Evolutionary conservation across 2,329 filamentous ascomycete species (phyloP).

Genomic region (Mollisiaceae sp.): DNA sequence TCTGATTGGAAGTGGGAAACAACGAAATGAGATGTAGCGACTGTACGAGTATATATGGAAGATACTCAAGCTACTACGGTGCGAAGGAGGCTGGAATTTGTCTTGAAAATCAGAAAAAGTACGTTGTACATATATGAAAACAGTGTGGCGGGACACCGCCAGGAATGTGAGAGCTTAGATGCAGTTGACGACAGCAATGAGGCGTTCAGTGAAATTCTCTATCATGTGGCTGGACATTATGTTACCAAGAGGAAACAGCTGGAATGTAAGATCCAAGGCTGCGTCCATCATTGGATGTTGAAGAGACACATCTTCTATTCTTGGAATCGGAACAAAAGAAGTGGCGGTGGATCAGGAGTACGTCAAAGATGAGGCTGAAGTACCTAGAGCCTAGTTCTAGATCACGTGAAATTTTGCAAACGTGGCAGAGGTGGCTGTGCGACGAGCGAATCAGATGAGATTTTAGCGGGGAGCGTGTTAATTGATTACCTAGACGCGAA

Average conservation of each 20-base stretch:
- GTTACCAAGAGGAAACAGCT: not conserved
- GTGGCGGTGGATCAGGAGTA: not conserved
- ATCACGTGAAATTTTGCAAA: not conserved
- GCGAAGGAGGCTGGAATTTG: not conserved
- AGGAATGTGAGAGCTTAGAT: conserved; percentile 2
- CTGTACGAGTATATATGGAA: not conserved
- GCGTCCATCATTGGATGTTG: not conserved
- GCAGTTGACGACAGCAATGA: conserved; percentile 7
- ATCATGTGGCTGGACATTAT: not conserved
- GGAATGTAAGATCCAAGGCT: not conserved
- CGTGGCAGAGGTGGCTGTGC: not conserved
- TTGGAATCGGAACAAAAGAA: not conserved
- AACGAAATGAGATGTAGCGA: conserved; percentile 8
- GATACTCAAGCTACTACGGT: not conserved
- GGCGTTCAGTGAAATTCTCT: not conserved
- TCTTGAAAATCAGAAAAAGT: not conserved
- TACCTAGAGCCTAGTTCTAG: not conserved
- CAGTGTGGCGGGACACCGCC: not conserved
- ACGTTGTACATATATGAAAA: conserved; percentile 5
- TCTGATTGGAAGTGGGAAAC: not conserved
- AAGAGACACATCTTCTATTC: not conserved
- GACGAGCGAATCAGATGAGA: not conserved
- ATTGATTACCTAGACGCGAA: conserved; percentile 23
- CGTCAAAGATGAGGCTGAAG: conserved; percentile 1
- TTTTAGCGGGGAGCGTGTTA: conserved; percentile 8